phyloP scores from a whole-genome alignment of 163 green algal species.

The Coccomyxa subellipsoidea region DNA sequence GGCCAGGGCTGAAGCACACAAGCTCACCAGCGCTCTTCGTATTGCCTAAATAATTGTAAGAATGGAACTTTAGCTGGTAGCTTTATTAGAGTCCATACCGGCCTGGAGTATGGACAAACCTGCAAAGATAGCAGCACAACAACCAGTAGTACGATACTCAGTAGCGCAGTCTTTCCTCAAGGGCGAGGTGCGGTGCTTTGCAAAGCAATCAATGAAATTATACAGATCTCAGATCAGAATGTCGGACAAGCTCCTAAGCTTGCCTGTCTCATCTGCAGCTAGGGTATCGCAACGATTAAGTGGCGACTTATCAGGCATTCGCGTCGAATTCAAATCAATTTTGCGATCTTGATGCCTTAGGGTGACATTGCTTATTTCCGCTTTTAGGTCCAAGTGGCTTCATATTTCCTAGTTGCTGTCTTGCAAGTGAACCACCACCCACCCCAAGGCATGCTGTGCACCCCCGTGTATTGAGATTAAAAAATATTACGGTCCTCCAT shows the following conservation, averaged over 20 bases:
- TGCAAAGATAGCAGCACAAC: neutral
- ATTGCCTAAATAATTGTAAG: no score
- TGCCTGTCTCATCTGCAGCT: neutral
- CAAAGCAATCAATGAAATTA: neutral
- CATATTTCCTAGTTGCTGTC: no score
- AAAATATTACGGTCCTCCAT: no score
- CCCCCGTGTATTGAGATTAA: no score
- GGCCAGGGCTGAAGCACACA: no score
- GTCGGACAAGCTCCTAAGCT: neutral
- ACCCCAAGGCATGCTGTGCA: no score
- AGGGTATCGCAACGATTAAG: neutral
- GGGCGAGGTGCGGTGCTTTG: neutral
- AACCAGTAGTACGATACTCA: neutral
- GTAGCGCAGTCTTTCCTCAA: conserved; percentile 7
- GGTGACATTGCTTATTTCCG: no score
- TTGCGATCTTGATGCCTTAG: no score
- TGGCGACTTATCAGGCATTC: neutral
- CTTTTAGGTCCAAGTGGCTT: no score
- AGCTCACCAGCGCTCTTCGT: no score
- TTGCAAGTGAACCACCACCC: no score
- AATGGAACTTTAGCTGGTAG: neutral
- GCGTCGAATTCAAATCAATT: neutral
- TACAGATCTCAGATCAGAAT: neutral
- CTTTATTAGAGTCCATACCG: neutral
- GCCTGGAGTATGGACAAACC: neutral